A percentile compares a stretch with the other conserved stretches of the same genome.
These are phyloP conservation scores for Cyphellophora europaea DNA, from an alignment of 2,329 filamentous ascomycete genomes.

Conservation along the genomic window DNA sequence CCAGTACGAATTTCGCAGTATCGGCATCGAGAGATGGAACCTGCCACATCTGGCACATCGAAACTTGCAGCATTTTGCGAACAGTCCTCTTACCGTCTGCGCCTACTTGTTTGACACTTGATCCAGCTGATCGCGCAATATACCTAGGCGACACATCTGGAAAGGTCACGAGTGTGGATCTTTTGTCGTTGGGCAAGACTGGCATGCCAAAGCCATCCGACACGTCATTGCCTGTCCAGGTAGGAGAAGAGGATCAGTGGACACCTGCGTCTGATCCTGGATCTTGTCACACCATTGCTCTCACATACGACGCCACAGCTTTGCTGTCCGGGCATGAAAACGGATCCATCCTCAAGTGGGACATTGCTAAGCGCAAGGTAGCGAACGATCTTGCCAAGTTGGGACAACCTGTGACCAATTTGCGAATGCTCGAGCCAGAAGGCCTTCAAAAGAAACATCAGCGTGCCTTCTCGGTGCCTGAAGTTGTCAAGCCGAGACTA, in stretches of 20 bases:
- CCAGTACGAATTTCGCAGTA: constrained; percentile 70
- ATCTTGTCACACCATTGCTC: constrained; percentile 55
- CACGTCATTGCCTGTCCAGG: constrained; percentile 21
- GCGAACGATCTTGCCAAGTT: constrained; percentile 60
- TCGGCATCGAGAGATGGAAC: constrained; percentile 81
- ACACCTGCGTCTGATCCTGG: constrained; percentile 54
- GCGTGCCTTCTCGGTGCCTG: constrained; percentile 42
- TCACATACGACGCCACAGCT: constrained; percentile 74
- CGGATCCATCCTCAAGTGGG: constrained; percentile 75
- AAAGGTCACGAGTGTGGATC: constrained; percentile 68
- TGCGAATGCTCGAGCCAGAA: constrained; percentile 60
- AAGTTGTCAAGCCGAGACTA: constrained; percentile 65
- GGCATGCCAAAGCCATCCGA: constrained; percentile 23
- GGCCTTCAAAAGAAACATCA: constrained; percentile 29
- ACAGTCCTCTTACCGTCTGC: constrained; percentile 71
- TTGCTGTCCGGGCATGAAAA: constrained; percentile 72
- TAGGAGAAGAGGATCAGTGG: constrained; percentile 27
- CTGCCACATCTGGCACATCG: constrained; percentile 88
- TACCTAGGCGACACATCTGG: constrained; percentile 76
- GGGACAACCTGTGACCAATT: constrained; percentile 73
- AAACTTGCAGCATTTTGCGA: constrained; percentile 63
- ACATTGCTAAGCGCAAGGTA: constrained; percentile 61
- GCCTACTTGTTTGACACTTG: constrained; percentile 64
- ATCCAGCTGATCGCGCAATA: constrained; percentile 73
- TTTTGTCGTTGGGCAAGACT: constrained; percentile 37